Conservation (phyloP, 371 early-diverging fungal species). For the Furculomyces boomerangus region DNA sequence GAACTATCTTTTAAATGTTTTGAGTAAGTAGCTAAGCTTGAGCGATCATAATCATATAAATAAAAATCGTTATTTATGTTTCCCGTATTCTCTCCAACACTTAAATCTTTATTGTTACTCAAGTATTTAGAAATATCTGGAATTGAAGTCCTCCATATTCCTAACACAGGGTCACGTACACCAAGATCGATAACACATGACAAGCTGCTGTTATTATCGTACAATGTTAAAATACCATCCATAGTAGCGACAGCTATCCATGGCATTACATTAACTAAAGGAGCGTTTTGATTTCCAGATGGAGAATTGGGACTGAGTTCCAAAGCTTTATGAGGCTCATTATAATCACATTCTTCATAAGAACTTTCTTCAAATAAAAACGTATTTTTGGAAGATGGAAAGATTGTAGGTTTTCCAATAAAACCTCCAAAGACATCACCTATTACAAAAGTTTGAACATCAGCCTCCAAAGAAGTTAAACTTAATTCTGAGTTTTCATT, state of each 20-base stretch:
- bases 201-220: conserved; percentile 16
- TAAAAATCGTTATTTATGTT: no score
- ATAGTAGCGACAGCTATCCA: conserved; percentile 19
- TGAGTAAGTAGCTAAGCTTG: no score
- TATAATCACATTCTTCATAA: conserved; percentile 1
- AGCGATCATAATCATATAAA: no score
- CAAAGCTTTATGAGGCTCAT: conserved; percentile 5
- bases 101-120: no score
- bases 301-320: conserved; percentile 1
- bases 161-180: conserved; percentile 17
- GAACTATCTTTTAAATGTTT: conserved; percentile 4
- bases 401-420: conserved; percentile 5
- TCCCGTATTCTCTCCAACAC: no score
- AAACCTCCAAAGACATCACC: conserved; percentile 17
- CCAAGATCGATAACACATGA: conserved; percentile 12
- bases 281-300: conserved; percentile 5
- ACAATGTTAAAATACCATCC: conserved; percentile 19
- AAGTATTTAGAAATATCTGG: no score
- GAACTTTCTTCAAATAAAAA: no score
- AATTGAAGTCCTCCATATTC: conserved; percentile 23
- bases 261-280: not conserved
- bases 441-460: conserved; percentile 21
- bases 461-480: conserved; percentile 19
- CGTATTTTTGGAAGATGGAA: not conserved
- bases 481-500: no score